Conservation (phyloP, 371 early-diverging fungal genomes). For the Mucor lusitanicus region DNA sequence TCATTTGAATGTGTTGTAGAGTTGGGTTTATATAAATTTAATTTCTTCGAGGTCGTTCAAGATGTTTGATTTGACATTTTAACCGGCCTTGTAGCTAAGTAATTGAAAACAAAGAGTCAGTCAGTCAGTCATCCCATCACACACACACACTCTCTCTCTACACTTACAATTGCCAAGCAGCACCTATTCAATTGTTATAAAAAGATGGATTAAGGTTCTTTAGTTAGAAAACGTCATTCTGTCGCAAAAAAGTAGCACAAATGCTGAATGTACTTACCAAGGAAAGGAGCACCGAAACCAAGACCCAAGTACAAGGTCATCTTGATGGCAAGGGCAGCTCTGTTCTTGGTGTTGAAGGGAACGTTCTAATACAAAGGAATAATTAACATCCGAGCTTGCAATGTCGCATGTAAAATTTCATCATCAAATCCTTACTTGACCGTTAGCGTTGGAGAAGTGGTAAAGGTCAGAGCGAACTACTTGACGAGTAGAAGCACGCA, state of each 20-base stretch:
- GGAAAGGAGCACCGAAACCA: constrained; percentile 61
- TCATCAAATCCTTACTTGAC: constrained; percentile 29
- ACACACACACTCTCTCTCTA: not conserved
- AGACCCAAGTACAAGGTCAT: constrained; percentile 54
- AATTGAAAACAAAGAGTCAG: constrained; percentile 10
- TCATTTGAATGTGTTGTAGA: not conserved
- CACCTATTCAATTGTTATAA: constrained; percentile 22
- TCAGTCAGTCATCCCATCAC: not conserved
- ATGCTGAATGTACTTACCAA: constrained; percentile 35
- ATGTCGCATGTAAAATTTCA: not conserved
- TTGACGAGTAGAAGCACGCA: constrained; percentile 46
- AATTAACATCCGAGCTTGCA: not conserved
- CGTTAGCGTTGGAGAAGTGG: constrained; percentile 51
- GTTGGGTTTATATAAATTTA: not conserved
- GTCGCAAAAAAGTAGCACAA: constrained; percentile 1
- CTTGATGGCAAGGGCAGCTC: constrained; percentile 56
- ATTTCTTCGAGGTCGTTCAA: not conserved
- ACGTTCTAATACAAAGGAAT: constrained; percentile 46
- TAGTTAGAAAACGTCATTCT: constrained; percentile 2
- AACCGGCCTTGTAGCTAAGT: constrained; percentile 48
- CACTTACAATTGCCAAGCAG: constrained; percentile 52
- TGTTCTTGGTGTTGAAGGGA: constrained; percentile 67
- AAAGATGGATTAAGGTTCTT: not conserved
- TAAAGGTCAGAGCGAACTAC: constrained; percentile 53
- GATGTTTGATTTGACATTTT: constrained; percentile 11